These are phyloP conservation scores for Magnolia officinalis DNA, from an alignment of 164 flowering plant genomes.

Conservation along the genomic window DNA sequence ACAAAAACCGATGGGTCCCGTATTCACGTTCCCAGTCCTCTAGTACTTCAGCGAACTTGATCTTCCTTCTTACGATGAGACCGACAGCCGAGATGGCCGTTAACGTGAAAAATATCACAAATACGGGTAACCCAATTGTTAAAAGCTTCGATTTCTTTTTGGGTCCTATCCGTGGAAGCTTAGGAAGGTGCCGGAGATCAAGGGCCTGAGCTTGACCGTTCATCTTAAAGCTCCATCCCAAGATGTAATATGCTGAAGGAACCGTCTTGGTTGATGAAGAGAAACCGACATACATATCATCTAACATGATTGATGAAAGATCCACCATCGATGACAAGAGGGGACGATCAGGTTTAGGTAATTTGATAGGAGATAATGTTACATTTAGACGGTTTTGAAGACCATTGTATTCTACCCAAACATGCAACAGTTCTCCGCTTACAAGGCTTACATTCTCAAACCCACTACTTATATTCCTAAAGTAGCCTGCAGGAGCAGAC, in stretches of 20 bases:
- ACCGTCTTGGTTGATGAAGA: slow-evolving; percentile 8
- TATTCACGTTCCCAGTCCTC: slow-evolving; percentile 52
- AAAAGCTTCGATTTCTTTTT: slow-evolving; percentile 10
- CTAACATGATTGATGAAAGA: slow-evolving; percentile 4
- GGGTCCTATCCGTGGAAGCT: slow-evolving; percentile 2
- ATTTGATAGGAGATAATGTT: slow-evolving; percentile 6
- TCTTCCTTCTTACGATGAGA: not conserved
- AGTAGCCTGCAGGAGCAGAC: slow-evolving; percentile 6
- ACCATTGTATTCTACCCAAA: slow-evolving; percentile 13
- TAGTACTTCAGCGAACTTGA: slow-evolving; percentile 28
- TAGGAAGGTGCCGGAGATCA: slow-evolving; percentile 8
- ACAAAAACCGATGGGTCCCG: slow-evolving; percentile 21
- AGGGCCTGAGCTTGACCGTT: slow-evolving; percentile 13
- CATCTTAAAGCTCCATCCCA: slow-evolving; percentile 21
- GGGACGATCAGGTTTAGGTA: slow-evolving; percentile 6
- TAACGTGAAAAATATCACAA: not conserved
- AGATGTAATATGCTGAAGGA: slow-evolving; percentile 6
- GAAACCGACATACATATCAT: slow-evolving; percentile 17
- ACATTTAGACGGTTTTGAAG: not conserved
- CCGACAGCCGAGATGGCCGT: not conserved
- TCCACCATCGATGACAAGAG: slow-evolving; percentile 5
- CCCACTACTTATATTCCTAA: not conserved
- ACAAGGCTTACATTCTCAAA: not conserved
- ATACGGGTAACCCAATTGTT: slow-evolving; percentile 9
- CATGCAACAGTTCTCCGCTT: slow-evolving; percentile 5